Evolutionary conservation across 371 early-diverging fungal genomes (phyloP), one percentile per base, ranked within the genome.

Genomic region (Actinomucor elegans): DNA sequence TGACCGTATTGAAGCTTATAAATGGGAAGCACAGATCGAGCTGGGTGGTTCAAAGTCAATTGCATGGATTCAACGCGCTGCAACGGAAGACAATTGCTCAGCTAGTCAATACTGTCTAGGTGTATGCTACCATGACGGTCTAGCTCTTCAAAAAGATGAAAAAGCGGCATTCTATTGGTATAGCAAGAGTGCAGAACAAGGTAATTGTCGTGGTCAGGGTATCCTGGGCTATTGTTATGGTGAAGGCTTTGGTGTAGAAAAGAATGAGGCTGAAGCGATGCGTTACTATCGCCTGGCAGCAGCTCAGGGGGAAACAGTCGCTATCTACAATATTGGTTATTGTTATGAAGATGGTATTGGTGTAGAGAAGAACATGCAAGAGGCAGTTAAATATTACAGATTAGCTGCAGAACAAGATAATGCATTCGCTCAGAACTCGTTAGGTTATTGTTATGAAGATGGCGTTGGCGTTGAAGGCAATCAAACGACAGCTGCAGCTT

Each of bases 281-380:
- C 71, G 74, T 37, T 92, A 88, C 87, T 92, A 88, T 57, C 59
- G 73, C 10, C 69, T 72, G 2, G 82, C 88, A 0, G 89, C 92
- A 2, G 73, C 66, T 6, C 83, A 83, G 44, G 83, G 80, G 17
- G 81, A 85, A 45, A 79, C 85, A 0, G 91, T 89, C 6, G 87
- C 90, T 27, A 88, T 89, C 68, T 90, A 89, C 71, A 92, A 92
- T 46, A 80, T 93, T 37, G 94, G 88, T 3, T 85, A 90, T 55
- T 90, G 91, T 56, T 93, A 89, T 55, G 90, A 93, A 64, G 86
- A 91, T 44, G 94, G 94, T 7, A 77, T 88, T 43, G 92, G 92
- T 12, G 85, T 87, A 5, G 78, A 79, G 37, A 79, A 83, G 58
- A 72, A 90, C 48, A 64, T 81, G 6, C 44, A 61, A 4, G 80